Evolutionary conservation across 768 basidiomycete species (phyloP), one percentile per base, ranked within the genome.

Genomic region (Mycena galericulata): DNA sequence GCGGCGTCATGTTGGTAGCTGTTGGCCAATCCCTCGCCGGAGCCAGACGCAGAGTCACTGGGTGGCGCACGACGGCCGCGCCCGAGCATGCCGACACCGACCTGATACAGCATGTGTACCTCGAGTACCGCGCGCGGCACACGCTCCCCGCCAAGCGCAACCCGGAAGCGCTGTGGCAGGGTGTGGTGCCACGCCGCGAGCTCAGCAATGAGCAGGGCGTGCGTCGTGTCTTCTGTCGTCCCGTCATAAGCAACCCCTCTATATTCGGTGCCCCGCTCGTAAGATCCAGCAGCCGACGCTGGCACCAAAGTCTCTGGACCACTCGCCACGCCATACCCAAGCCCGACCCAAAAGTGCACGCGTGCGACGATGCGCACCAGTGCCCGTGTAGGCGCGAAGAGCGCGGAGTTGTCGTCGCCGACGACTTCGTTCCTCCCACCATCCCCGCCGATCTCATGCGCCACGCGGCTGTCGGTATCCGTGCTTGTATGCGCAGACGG

Each of bases 61-160:
- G 14, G 26, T 3, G 26, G 6, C 12, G 17, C 43, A 15, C 36
- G 17, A 6, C 46, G 34, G 8, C 24, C 71, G n/a, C 74, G 70
- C 34, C 72, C 74, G 3, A 78, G 72, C 64, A 78, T 65, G 32
- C 75, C 77, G 24, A 74, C 65, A 7, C 75, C 76, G 27, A 77
- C 73, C 29, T 78, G 76, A 60, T 77, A 77, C 22, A 76, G 65
- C 77, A 78, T 77, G 34, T 78, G 76, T 41, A 73, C 69, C 62
- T 78, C 77, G 43, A 78, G 58, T 20, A 78, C 74, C n/a, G 73
- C 67, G 10, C 72, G 71, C 11, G 65, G 56, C 26, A 65, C 65
- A 26, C 57, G 65, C 15, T 62, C 67, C 9, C 72, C 73, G 10
- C 77, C 77, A 20, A 76, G 71, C 7, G 73, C 71, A 32, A 78